These are phyloP conservation scores for Polygonum maritimum DNA, from an alignment of 148 eudicot species.

Conservation along the genomic window DNA sequence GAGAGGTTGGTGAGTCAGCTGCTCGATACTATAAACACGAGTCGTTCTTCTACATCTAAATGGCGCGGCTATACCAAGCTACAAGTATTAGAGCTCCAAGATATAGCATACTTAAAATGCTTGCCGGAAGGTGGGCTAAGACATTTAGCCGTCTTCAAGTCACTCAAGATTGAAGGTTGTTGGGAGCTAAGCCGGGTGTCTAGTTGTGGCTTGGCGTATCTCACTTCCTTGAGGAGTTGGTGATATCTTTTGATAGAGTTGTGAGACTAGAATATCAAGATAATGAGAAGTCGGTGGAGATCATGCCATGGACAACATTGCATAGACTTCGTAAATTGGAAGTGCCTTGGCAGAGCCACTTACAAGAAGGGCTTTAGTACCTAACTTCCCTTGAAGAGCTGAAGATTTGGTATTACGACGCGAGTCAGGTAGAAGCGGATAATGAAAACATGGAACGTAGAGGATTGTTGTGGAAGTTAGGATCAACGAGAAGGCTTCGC, in stretches of 20 bases:
- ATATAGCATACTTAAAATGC: not conserved
- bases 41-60: not conserved
- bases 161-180: not conserved
- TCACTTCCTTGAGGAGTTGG: not conserved
- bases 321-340: not conserved
- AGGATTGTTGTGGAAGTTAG: not conserved
- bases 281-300: not conserved
- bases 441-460: not conserved
- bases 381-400: not conserved
- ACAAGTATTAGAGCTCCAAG: not conserved
- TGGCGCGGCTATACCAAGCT: not conserved
- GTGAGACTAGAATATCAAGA: not conserved
- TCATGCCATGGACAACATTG: not conserved
- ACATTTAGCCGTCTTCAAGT: not conserved
- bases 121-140: not conserved
- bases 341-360: not conserved
- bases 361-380: not conserved
- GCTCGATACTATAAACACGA: not conserved
- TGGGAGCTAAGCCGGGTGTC: not conserved
- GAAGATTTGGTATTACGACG: not conserved
- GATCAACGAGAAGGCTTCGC: not conserved
- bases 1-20: not conserved
- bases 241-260: not conserved
- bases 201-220: not conserved
- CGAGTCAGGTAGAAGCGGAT: not conserved